phyloP scores from a whole-genome alignment of 331 rosid species.

The Spiraea crenata region DNA sequence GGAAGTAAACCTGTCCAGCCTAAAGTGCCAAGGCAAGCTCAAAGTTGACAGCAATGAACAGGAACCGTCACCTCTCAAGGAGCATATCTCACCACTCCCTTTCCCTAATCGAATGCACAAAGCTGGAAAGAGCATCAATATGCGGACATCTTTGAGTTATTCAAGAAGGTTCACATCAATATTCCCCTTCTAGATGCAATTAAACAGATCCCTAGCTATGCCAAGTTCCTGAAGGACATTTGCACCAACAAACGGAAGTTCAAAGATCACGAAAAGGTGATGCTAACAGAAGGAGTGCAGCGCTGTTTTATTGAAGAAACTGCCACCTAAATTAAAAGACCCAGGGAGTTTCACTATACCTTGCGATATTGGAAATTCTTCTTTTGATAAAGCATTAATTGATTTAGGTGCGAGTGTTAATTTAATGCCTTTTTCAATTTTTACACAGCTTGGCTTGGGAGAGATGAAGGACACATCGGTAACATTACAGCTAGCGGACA shows the following conservation, averaged over 20 bases:
- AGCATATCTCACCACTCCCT: too few species aligned
- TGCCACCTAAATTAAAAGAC: neutral
- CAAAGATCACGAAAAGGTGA: neutral
- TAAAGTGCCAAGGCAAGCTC: too few species aligned
- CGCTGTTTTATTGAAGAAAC: neutral
- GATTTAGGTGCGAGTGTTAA: neutral
- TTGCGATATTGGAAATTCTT: neutral
- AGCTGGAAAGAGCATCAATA: too few species aligned
- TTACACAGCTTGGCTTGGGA: neutral
- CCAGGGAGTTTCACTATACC: neutral
- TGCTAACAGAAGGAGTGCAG: neutral
- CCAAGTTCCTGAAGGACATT: too few species aligned
- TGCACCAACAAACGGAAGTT: neutral
- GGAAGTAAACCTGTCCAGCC: too few species aligned
- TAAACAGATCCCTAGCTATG: too few species aligned
- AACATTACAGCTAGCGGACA: neutral
- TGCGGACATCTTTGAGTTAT: too few species aligned
- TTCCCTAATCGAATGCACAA: too few species aligned
- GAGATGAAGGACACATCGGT: neutral
- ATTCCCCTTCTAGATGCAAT: too few species aligned
- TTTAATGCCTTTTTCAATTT: neutral
- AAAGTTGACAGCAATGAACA: too few species aligned
- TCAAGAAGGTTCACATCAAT: too few species aligned
- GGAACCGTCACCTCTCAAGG: too few species aligned
- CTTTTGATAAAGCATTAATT: neutral